phyloP scores from a whole-genome alignment of 345 rosid genomes.

The Gossypium herbaceum region DNA sequence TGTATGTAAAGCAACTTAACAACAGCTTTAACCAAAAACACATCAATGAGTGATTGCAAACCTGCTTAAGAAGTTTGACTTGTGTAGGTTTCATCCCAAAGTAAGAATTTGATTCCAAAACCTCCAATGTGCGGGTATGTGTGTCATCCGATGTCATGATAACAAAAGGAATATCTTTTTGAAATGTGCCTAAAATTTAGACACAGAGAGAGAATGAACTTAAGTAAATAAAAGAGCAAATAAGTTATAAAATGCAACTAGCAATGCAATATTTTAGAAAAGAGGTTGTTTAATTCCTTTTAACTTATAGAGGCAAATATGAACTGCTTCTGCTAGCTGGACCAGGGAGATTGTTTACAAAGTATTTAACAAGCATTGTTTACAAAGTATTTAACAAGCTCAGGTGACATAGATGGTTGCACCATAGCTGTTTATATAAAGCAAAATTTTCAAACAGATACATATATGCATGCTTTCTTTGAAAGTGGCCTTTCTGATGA shows the following conservation, averaged over 20 bases:
- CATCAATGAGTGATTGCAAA: slow-evolving; percentile 21
- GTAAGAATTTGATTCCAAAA: slow-evolving; percentile 68
- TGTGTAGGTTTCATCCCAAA: slow-evolving; percentile 90
- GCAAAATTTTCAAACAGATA: neutral
- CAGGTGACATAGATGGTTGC: neutral
- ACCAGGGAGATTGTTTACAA: neutral
- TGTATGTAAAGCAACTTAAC: neutral
- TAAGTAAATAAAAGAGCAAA: slow-evolving; percentile 9
- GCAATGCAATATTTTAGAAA: neutral
- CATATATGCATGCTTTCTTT: neutral
- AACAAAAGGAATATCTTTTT: slow-evolving; percentile 70
- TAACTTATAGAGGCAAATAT: neutral
- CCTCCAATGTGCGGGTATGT: slow-evolving; percentile 59
- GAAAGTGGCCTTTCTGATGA: neutral
- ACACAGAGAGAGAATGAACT: neutral
- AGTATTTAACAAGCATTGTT: neutral
- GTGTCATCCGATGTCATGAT: slow-evolving; percentile 99
- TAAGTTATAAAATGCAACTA: neutral
- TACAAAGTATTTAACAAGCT: neutral
- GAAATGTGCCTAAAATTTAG: slow-evolving; percentile 41
- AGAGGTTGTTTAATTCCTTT: neutral
- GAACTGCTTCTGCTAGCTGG: neutral
- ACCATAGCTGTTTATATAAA: neutral
- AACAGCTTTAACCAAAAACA: neutral
- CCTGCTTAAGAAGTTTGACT: slow-evolving; percentile 93